Evolutionary conservation across 148 eudicot species (phyloP).

Genomic region (Rhododendron vialii): DNA sequence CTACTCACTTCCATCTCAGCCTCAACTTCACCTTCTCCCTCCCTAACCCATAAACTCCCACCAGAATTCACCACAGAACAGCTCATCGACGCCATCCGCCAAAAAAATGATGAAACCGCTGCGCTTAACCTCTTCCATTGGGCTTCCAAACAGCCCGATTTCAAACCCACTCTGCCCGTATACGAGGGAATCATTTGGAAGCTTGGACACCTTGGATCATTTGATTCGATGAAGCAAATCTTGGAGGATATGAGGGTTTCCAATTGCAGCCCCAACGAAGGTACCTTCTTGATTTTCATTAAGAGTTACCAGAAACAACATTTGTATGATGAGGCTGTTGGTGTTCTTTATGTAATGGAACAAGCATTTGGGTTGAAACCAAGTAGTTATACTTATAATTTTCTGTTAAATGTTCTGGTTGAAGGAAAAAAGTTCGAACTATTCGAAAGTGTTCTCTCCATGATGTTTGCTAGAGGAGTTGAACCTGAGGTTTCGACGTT

Average conservation of each 20-base stretch:
- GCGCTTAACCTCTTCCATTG: conserved; percentile 68
- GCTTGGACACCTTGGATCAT: conserved; percentile 65
- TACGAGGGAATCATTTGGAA: conserved; percentile 69
- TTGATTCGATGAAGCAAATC: conserved; percentile 56
- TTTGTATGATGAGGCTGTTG: conserved; percentile 68
- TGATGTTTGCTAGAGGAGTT: conserved; percentile 57
- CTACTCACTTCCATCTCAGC: conserved; percentile 21
- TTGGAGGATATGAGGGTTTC: conserved; percentile 58
- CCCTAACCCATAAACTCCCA: conserved; percentile 25
- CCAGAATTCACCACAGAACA: conserved; percentile 59
- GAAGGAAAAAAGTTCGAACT: conserved; percentile 71
- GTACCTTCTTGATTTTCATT: conserved; percentile 68
- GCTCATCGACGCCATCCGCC: conserved; percentile 51
- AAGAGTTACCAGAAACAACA: conserved; percentile 51
- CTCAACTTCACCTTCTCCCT: conserved; percentile 24
- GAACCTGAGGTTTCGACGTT: conserved; percentile 73
- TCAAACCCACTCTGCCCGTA: conserved; percentile 45
- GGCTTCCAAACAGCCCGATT: conserved; percentile 76
- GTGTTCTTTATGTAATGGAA: conserved; percentile 73
- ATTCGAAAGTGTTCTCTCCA: conserved; percentile 72
- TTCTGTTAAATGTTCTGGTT: conserved; percentile 80
- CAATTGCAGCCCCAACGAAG: conserved; percentile 41
- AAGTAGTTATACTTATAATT: conserved; percentile 58
- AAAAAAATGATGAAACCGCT: conserved; percentile 53
- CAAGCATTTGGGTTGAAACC: conserved; percentile 54